These are phyloP conservation scores for Trametes gibbosa DNA, from an alignment of 768 basidiomycete species.

Conservation along the genomic window DNA sequence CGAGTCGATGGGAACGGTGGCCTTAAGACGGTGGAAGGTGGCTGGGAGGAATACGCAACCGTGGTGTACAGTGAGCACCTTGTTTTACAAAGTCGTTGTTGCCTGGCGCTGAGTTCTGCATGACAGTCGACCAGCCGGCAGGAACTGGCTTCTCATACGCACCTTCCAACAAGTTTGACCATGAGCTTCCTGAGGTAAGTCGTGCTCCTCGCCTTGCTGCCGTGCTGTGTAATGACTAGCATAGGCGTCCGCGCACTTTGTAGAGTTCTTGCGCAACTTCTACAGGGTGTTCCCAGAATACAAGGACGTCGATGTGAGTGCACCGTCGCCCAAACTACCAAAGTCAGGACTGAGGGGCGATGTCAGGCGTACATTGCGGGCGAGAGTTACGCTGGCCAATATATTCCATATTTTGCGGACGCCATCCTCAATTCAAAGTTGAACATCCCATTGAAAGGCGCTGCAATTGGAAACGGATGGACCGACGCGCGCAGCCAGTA, in stretches of 20 bases:
- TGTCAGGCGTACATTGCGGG: conserved; percentile 90
- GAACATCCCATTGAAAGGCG: conserved; percentile 64
- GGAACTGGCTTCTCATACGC: conserved; percentile 94
- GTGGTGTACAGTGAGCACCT: conserved; percentile 77
- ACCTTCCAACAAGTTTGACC: conserved; percentile 80
- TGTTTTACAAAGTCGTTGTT: neutral
- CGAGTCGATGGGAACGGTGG: conserved; percentile 69
- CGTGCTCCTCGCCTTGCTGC: neutral
- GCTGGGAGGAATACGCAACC: conserved; percentile 97
- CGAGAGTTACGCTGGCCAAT: conserved; percentile 97
- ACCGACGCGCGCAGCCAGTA: conserved; percentile 90
- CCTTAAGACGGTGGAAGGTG: conserved; percentile 74
- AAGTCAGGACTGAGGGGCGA: neutral
- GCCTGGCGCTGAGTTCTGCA: neutral
- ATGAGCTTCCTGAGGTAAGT: conserved; percentile 67
- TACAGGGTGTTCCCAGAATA: conserved; percentile 93
- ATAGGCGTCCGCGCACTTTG: conserved; percentile 73
- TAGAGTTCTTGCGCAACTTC: conserved; percentile 85
- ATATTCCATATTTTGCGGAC: conserved; percentile 93
- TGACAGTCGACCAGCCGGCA: conserved; percentile 91
- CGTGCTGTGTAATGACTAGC: conserved; percentile 9
- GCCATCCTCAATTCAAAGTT: conserved; percentile 65
- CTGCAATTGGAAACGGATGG: conserved; percentile 98
- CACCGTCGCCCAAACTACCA: neutral
- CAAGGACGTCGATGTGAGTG: conserved; percentile 69